These are phyloP conservation scores for Populus hybrid DNA, from an alignment of 441 rosid genomes.

Conservation along the genomic window DNA sequence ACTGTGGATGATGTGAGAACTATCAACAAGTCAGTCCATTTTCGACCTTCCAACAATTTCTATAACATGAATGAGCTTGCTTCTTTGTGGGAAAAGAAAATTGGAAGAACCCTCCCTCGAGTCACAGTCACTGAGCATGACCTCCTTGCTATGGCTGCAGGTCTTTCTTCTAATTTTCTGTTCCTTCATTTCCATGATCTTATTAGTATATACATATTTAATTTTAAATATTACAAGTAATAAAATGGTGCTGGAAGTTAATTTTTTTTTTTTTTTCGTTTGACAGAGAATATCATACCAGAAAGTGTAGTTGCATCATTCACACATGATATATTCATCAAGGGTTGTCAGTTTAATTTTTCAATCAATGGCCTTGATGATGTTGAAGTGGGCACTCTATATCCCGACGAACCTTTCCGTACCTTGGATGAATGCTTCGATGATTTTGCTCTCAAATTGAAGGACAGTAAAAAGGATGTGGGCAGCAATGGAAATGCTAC, in stretches of 20 bases:
- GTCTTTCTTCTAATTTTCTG: slow-evolving; percentile 10
- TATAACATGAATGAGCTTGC: slow-evolving; percentile 52
- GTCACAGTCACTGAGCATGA: slow-evolving; percentile 34
- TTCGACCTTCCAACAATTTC: slow-evolving; percentile 34
- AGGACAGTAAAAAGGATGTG: slow-evolving; percentile 3
- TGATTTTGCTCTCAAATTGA: slow-evolving; percentile 30
- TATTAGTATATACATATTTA: neutral
- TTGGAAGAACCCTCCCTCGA: slow-evolving; percentile 40
- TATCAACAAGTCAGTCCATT: slow-evolving; percentile 42
- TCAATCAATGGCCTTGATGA: slow-evolving; percentile 29
- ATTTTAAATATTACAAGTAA: neutral
- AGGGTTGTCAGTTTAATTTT: slow-evolving; percentile 45
- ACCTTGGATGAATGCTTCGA: slow-evolving; percentile 40
- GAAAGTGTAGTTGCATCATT: slow-evolving; percentile 45
- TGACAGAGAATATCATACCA: slow-evolving; percentile 40
- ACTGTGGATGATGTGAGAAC: slow-evolving; percentile 33
- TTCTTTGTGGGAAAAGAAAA: slow-evolving; percentile 45
- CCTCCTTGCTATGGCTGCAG: slow-evolving; percentile 41
- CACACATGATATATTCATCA: slow-evolving; percentile 54
- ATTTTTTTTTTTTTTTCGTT: neutral
- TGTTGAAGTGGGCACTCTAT: slow-evolving; percentile 32
- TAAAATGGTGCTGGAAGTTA: neutral
- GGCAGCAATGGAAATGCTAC: neutral
- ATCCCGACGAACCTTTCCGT: slow-evolving; percentile 33
- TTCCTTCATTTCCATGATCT: neutral